A percentile compares a stretch with the other conserved stretches of the same genome.
Conservation (phyloP, 2,329 filamentous ascomycete genomes). For the Pseudonectria foliicola region DNA sequence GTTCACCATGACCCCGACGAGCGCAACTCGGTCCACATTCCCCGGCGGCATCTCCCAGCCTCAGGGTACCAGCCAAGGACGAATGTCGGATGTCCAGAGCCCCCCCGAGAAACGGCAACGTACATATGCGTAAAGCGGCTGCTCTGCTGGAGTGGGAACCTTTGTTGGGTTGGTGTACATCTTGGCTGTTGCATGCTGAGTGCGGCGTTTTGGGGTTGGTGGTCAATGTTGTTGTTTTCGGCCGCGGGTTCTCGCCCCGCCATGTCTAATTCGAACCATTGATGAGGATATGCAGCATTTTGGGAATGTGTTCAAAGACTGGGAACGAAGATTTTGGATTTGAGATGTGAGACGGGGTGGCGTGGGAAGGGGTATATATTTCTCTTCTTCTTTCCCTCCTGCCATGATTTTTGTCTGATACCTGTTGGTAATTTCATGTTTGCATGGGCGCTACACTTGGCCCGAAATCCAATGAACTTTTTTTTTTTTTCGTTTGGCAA, state of each 20-base stretch:
- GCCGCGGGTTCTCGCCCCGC: constrained; percentile 11
- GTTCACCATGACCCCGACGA: constrained; percentile 29
- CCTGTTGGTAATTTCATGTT: no score
- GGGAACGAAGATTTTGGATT: background rate
- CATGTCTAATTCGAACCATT: constrained; percentile 6
- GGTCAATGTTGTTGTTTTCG: constrained; percentile 3
- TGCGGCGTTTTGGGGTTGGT: constrained; percentile 18
- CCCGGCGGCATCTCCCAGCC: constrained; percentile 16
- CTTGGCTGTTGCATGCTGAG: constrained; percentile 14
- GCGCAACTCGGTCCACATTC: constrained; percentile 22
- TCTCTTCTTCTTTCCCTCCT: no score
- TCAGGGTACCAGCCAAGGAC: constrained; percentile 15
- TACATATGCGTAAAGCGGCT: constrained; percentile 20
- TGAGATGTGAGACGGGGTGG: background rate
- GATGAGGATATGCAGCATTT: constrained; percentile 9
- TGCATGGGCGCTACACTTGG: no score
- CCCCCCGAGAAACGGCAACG: constrained; percentile 47
- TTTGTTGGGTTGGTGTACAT: constrained; percentile 10
- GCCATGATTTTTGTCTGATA: no score
- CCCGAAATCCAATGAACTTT: no score
- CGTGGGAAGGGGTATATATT: no score
- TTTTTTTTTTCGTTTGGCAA: no score
- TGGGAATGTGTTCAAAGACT: constrained; percentile 5
- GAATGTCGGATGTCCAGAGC: constrained; percentile 34
- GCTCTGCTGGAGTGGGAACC: constrained; percentile 2